Conservation (phyloP, 2,329 filamentous ascomycete species). For the Penicillium vulpinum region DNA sequence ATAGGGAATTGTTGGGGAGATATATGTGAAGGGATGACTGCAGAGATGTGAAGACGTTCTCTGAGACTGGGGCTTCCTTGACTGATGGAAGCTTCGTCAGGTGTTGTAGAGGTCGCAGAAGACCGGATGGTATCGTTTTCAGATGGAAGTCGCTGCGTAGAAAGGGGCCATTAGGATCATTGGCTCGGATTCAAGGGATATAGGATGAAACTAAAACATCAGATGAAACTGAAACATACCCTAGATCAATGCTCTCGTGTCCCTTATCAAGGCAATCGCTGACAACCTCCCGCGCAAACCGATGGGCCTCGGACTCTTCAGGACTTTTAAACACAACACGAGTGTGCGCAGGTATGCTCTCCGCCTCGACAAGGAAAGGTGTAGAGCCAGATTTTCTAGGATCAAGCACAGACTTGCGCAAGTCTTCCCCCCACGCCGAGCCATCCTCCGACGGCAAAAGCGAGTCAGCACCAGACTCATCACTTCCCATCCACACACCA, state of each 20-base stretch:
- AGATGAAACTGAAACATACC: constrained; percentile 33
- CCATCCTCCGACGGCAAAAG: constrained; percentile 39
- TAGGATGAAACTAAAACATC: not conserved
- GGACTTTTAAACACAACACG: constrained; percentile 18
- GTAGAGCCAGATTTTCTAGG: constrained; percentile 7
- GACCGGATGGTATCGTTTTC: constrained; percentile 31
- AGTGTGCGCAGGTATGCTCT: not conserved
- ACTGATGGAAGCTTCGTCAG: constrained; percentile 43
- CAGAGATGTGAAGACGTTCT: constrained; percentile 41
- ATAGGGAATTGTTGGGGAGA: constrained; percentile 45
- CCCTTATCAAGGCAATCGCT: constrained; percentile 46
- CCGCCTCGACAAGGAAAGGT: constrained; percentile 1
- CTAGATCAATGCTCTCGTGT: constrained; percentile 47
- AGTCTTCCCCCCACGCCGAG: constrained; percentile 40
- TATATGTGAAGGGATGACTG: constrained; percentile 47
- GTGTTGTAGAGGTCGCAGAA: constrained; percentile 41
- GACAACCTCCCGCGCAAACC: constrained; percentile 39
- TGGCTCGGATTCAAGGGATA: not conserved
- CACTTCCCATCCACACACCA: constrained; percentile 52
- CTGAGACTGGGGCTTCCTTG: constrained; percentile 34
- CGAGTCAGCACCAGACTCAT: constrained; percentile 40
- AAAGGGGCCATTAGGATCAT: not conserved
- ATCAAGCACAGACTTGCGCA: constrained; percentile 30
- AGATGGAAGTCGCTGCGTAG: constrained; percentile 33
- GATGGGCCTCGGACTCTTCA: constrained; percentile 39